Evolutionary conservation across 2,329 filamentous ascomycete species (phyloP).

Genomic region (Grosmannia serpens): DNA sequence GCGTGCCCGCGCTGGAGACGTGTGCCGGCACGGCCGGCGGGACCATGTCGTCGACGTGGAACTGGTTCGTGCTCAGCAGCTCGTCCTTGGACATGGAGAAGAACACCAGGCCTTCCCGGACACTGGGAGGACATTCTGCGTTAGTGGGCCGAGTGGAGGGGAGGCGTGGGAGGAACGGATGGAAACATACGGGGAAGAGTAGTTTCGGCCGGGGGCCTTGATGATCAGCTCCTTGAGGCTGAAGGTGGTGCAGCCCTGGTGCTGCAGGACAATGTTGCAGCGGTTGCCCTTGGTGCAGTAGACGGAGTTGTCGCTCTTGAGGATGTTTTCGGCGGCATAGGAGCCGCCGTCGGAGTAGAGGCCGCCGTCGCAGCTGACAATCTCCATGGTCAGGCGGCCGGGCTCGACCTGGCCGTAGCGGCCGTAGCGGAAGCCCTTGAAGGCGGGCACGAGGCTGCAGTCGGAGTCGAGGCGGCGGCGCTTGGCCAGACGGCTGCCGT

Average conservation of each 20-base stretch:
- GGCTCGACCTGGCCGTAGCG: constrained; percentile 79
- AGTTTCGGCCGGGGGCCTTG: constrained; percentile 69
- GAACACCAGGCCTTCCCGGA: constrained; percentile 88
- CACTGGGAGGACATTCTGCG: constrained; percentile 33
- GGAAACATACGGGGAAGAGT: constrained; percentile 62
- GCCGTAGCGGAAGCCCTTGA: constrained; percentile 63
- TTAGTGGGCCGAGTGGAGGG: neutral
- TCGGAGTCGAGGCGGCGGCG: constrained; percentile 60
- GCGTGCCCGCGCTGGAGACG: neutral
- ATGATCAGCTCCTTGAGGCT: constrained; percentile 78
- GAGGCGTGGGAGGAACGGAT: neutral
- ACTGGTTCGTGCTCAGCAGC: constrained; percentile 59
- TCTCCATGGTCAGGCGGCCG: constrained; percentile 72
- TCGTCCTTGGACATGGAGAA: constrained; percentile 77
- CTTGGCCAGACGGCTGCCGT: constrained; percentile 42
- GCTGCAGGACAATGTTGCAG: constrained; percentile 77
- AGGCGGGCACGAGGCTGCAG: constrained; percentile 30
- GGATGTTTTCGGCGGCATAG: constrained; percentile 68
- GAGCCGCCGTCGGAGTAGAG: constrained; percentile 47
- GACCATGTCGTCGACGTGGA: constrained; percentile 33
- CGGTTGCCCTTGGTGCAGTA: constrained; percentile 83
- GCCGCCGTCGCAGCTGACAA: constrained; percentile 82
- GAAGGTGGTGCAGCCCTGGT: constrained; percentile 71
- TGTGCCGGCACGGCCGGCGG: neutral
- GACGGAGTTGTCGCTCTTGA: constrained; percentile 70